Evolutionary conservation across 1,284 basidiomycete genomes (phyloP).

Genomic region (Agaricales sp.): DNA sequence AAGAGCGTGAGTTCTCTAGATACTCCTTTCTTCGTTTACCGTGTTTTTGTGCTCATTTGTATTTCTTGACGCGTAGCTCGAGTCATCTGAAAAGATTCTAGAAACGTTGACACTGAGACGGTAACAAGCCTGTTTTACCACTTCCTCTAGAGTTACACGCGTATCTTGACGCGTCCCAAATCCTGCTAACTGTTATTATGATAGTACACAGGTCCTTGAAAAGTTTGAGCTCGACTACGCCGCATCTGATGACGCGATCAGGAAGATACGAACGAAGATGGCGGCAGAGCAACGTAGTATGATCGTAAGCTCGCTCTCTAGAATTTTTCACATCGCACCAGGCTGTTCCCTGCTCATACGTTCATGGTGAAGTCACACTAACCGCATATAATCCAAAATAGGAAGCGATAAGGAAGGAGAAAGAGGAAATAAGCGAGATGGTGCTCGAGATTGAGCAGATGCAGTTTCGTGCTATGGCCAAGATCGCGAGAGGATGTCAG

Average conservation of each 20-base stretch:
- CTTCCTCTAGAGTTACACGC: not conserved
- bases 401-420: not conserved
- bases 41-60: no score
- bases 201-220: not conserved
- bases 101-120: not conserved
- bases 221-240: not conserved
- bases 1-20: not conserved
- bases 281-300: not conserved
- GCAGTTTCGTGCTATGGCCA: not conserved
- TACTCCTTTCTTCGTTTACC: not conserved
- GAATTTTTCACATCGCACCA: not conserved
- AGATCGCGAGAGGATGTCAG: conserved; percentile 1
- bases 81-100: not conserved
- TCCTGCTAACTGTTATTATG: not conserved
- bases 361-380: no score
- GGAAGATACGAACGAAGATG: not conserved
- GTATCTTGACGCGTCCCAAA: not conserved
- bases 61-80: no score
- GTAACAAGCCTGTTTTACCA: not conserved
- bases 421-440: not conserved
- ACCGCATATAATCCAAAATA: not conserved
- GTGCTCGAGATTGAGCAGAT: not conserved
- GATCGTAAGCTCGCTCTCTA: not conserved
- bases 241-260: not conserved
- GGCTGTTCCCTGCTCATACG: not conserved